A percentile compares a stretch with the other conserved stretches of the same genome.
phyloP scores from a whole-genome alignment of 2,329 filamentous ascomycete species.

The Penicillium sp. region DNA sequence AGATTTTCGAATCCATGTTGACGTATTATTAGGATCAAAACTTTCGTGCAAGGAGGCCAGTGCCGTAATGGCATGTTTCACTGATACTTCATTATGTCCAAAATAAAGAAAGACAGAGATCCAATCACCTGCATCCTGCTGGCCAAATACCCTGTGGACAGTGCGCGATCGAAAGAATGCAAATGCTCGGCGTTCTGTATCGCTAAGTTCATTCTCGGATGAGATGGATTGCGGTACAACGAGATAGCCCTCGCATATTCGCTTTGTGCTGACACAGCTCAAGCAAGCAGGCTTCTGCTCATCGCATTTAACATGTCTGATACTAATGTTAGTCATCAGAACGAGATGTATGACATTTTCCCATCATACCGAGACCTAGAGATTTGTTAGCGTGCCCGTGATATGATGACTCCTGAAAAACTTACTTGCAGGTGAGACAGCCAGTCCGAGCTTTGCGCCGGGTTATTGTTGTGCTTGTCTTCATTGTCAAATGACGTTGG shows the following conservation, averaged over 20 bases:
- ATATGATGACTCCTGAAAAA: no score
- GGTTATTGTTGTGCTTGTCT: no score
- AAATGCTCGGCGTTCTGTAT: slow-evolving; percentile 7
- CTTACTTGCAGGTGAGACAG: no score
- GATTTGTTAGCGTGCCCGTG: no score
- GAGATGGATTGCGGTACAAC: not conserved
- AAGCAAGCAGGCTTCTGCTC: slow-evolving; percentile 4
- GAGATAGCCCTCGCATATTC: slow-evolving; percentile 8
- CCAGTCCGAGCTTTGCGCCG: no score
- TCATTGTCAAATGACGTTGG: not conserved
- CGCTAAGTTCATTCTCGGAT: not conserved
- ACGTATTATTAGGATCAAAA: not conserved
- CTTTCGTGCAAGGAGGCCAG: slow-evolving; percentile 6
- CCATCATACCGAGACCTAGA: no score
- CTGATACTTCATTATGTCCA: not conserved
- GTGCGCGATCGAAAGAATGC: slow-evolving; percentile 5
- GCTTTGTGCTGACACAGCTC: not conserved
- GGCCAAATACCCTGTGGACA: not conserved
- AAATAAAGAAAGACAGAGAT: slow-evolving; percentile 1
- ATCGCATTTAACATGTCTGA: slow-evolving; percentile 6
- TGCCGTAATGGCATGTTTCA: slow-evolving; percentile 6
- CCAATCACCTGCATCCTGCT: slow-evolving; percentile 2
- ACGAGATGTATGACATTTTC: no score
- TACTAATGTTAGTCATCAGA: no score
- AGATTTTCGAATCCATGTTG: not conserved